Base-by-base conservation (phyloP, 164 flowering plant species). In the Chimonanthus praecox region DNA sequence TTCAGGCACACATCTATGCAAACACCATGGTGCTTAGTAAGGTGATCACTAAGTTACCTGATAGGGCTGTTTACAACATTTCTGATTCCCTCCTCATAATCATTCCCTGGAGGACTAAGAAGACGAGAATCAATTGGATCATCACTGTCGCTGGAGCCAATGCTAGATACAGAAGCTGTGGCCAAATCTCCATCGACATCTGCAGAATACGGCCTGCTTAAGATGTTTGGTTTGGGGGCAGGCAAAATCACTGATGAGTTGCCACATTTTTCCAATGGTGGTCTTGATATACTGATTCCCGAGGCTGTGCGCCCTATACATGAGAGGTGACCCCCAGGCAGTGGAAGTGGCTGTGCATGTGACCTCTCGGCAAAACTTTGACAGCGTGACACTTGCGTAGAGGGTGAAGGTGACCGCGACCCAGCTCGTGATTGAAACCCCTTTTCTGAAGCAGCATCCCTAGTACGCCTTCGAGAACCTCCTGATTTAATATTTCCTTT, bases 311-410 rank as follows among this genome's bases (percentile, higher is more conserved):
- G 88, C 15, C 79, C 84, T 7, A 90, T 72, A 48, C 68, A 66
- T 44, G 87, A 81, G 66, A 85, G 84, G 58, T 76, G 84, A 64
- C 71, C 71, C 67, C 73, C 83, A 58, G 99, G 99, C 74, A 92
- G 89, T 46, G 98, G 98, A 73, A 90, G 97, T 58, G 97, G 97
- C 74, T 90, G 97, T 15, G 95, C 88, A 81, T 54, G 82, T 33
- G 91, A 80, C 79, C 94, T 85, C 76, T 89, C 98, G 16, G 82
- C 87, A 86, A 95, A 95, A 81, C 99, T 95, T 80, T 93, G 97
- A 82, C 98, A 92, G 44, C 97, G 82, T n/a, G 90, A 85, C 7
- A 92, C 97, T 60, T 80, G 78, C 48, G 77, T 88, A 21, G 98
- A 86, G 46, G 97, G 96, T 64, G 98, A 88, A 47, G 94, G 84